Evolutionary conservation across 306 rosid genomes (phyloP).

Genomic region (Dryas alaskensis): DNA sequence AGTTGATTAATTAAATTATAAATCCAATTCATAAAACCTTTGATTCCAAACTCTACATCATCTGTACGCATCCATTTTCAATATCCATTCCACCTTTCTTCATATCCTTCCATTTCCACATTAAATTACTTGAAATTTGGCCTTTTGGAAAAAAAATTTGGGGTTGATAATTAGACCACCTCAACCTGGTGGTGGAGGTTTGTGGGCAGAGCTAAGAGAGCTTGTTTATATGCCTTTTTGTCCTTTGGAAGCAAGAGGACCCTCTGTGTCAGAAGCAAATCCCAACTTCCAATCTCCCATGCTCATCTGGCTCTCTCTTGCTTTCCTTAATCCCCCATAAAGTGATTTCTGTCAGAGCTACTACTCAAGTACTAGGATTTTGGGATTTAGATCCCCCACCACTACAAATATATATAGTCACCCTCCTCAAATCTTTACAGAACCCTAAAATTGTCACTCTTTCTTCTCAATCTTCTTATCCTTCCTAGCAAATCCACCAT

Average conservation of each 20-base stretch:
- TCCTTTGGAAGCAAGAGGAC: conserved; percentile 23
- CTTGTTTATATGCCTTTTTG: conserved; percentile 8
- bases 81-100: conserved; percentile 1
- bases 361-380: conserved; percentile 20
- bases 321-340: background rate
- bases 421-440: background rate
- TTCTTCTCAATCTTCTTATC: background rate
- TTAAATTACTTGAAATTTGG: no score
- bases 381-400: conserved; percentile 8
- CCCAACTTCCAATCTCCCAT: conserved; percentile 19
- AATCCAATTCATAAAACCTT: background rate
- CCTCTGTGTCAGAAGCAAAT: conserved; percentile 36
- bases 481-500: background rate
- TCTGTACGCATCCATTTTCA: conserved; percentile 33
- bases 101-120: background rate
- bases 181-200: no score
- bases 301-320: no score
- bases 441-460: conserved; percentile 5
- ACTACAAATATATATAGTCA: background rate
- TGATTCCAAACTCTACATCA: conserved; percentile 26
- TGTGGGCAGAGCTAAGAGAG: no score
- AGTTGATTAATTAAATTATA: conserved; percentile 7
- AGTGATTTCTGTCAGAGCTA: conserved; percentile 25
- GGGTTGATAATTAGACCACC: no score
- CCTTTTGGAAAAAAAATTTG: no score